Evolutionary conservation across 805 yeast genomes (phyloP), one percentile per base, ranked within the genome.

Genomic region (Candida multigemmis): DNA sequence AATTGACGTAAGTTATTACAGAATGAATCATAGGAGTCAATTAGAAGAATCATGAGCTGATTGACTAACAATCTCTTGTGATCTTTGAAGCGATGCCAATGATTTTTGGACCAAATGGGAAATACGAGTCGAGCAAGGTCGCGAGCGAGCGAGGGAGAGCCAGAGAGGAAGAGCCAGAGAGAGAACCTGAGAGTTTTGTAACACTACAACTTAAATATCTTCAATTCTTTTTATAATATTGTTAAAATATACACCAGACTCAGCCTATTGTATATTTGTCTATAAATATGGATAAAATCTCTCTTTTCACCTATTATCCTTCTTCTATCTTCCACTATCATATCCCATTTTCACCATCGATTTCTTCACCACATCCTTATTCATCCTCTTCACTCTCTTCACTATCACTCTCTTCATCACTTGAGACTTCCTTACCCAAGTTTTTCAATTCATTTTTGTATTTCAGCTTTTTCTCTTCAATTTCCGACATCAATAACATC

Each of bases 1-100:
- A 89, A 65, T 25, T 68, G 64, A 20, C 71, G 69, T 26, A 91
- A 66, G 48, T 91, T 91, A 54, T 71, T 82, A 4, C 96, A 81
- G 63, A 89, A 91, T 3, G 97, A 89, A 51, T 91, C 99, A 48
- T 91, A 87, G 2, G 96, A 87, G 51, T 91, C 98, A 9, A 91
- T 71, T 24, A 85, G 66, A 7, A 85, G 70, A 28, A 84, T 68
- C 68, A 61, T 61, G 13, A 19, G 9, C 7, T 11, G 7, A 12
- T 25, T n/a, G 14, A 24, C 23, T 23, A 25, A 11, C 12, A 23
- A 16, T 23, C 12, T 22, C 22, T 20, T 20, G 11, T 7, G 11
- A 20, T n/a, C 12, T 13, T 7, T 17, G 7, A 7, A 7, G 7
- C 19, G 19, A 7, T 17, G 19, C 10, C 9, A 17, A 17, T 7